Base-by-base conservation (phyloP, 257 asterid genomes). In the Solanum corneliomulleri region DNA sequence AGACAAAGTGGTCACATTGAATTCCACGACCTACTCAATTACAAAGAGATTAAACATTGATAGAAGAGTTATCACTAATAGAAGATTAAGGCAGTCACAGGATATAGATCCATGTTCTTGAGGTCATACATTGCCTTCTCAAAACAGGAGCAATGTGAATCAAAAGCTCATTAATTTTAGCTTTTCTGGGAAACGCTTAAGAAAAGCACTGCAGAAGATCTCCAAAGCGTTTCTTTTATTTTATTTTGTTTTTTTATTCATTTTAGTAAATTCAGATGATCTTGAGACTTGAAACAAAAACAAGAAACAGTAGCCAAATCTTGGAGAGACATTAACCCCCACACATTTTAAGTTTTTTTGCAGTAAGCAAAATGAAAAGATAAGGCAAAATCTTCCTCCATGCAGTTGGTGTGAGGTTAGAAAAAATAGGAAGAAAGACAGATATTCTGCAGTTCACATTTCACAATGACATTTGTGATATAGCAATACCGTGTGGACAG, bases 401-500 rank as follows among this genome's bases (percentile, higher is more conserved):
- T 42, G 21, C 12, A n/a, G 83, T 25, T 27, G 21, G 37, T 4
- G 83, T 11, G 62, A 42, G 82, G 21, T 29, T 42, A 33, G n/a
- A 21, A 70, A 21, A 20, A 11, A 27, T 27, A 68, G 45, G 29
- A 42, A 31, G 77, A 35, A 66, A 69, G 42, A 69, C n/a, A 11
- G 42, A 29, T 47, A 69, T 16, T 71, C 25, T 29, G 42, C 44
- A 29, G 7, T 47, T 3, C 68, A 47, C 4, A 80, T 16, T 80
- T 29, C 68, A 29, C 21, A 76, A 76, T 6, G 35, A 29, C 9
- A 2, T 23, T 71, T 29, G 72, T 18, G 29, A 76, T 25, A 18
- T 9, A 70, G 66, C 6, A 93, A 87, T 96, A 97, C 99, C 92
- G 99, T 97, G 92, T 97, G 99, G 86, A 96, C 99, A 89, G 99